Base-by-base conservation (phyloP, 2,329 filamentous ascomycete species). In the Arthrobotrys musiformis region DNA sequence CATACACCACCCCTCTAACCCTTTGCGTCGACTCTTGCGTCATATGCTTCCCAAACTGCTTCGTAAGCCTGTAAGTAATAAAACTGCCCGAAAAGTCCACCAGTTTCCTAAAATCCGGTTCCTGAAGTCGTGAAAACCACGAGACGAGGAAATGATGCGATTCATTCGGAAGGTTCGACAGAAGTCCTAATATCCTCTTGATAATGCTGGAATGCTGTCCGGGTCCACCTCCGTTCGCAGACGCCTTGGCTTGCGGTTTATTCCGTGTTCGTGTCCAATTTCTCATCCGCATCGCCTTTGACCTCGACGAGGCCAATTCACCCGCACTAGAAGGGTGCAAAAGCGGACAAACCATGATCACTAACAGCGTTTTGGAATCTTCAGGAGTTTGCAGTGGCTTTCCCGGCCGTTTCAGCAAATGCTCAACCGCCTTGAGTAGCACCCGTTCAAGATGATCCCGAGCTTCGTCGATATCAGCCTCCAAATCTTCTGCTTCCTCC, bases 121-220 rank as follows among this genome's bases (percentile, higher is more conserved):
- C 87, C 0, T 91, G 88, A 79, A 91, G 89, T 54, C 89, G 88
- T 11, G 91, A 89, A 80, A 96, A 90, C 93, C 93, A 97, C 5
- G 88, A 87, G 8, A 93, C 89, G 26, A 97, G 84, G 80, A 91
- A 89, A 66, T 91, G 90, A 80, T 97, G 93, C 79, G 92, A 94
- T 72, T 91, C 88, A 72, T 89, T 88, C 0, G 92, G 87, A 11
- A 92, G 86, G 82, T 96, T 93, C 0, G 93, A 91, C 24, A 97
- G 82, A 8, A 97, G 85, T 0, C 94, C 94, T 26, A 97, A 83
- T 42, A 96, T 90, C 40, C 94, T 89, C 83, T 97, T 97, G 80
- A 96, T 89, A 64, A 97, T 91, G 3, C 91, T 91, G 1, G 92
- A 93, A 83, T 97, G 92, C 74, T 92, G 89, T 1, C 90, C 90